These are phyloP conservation scores for Cicer arietinum DNA, from an alignment of 306 rosid species.

Conservation along the genomic window DNA sequence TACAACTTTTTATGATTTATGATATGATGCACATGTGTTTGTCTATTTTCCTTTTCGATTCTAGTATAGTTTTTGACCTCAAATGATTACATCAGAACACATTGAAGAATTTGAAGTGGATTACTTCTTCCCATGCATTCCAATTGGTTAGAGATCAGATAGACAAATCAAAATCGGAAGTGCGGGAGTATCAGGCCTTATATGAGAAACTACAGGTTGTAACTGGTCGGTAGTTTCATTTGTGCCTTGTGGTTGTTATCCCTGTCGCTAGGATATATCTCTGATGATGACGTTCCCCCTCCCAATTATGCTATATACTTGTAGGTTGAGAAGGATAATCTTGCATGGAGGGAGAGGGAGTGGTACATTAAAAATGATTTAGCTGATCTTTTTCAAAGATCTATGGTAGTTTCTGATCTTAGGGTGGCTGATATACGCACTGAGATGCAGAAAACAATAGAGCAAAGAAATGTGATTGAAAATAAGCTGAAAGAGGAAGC, in stretches of 20 bases:
- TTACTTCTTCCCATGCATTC: conserved; percentile 72
- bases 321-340: conserved; percentile 92
- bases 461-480: conserved; percentile 67
- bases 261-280: conserved; percentile 36
- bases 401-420: conserved; percentile 63
- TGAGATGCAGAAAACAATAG: conserved; percentile 71
- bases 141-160: conserved; percentile 78
- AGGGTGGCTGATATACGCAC: conserved; percentile 65
- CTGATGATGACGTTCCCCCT: conserved; percentile 41
- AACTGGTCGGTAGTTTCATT: conserved; percentile 86
- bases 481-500: conserved; percentile 71
- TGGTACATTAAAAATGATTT: conserved; percentile 77
- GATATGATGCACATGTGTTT: conserved; percentile 19
- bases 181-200: conserved; percentile 66
- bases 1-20: conserved; percentile 8
- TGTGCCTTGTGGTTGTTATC: conserved; percentile 46
- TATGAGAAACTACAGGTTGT: conserved; percentile 97
- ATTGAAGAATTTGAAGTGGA: conserved; percentile 73
- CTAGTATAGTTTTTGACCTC: conserved; percentile 35
- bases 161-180: conserved; percentile 75
- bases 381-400: conserved; percentile 74
- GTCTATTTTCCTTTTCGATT: conserved; percentile 17
- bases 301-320: conserved; percentile 38
- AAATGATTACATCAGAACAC: conserved; percentile 64
- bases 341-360: conserved; percentile 90